Evolutionary conservation across 23 red algal genomes (phyloP).

Genomic region (Pyropia haitanensis): DNA sequence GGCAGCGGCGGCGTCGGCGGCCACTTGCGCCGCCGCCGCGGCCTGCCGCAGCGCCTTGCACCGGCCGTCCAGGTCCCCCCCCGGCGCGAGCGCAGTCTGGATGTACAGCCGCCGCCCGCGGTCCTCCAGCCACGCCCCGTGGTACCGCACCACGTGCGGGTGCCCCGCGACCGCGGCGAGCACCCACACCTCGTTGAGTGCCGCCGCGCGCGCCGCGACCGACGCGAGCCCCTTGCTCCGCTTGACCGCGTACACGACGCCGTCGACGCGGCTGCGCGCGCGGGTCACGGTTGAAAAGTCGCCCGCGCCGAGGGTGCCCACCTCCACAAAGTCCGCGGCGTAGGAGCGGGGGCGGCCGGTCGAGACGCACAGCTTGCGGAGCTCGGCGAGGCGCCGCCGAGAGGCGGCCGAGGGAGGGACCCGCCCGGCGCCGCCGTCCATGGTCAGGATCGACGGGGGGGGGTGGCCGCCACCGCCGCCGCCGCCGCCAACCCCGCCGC

Average conservation of each 20-base stretch:
- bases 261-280: constrained; percentile 69
- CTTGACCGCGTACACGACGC: constrained; percentile 89
- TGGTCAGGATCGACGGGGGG: constrained; percentile 1
- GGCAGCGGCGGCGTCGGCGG: too few species aligned
- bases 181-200: constrained; percentile 79
- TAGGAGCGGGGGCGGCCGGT: constrained; percentile 22
- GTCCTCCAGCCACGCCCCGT: constrained; percentile 83
- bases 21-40: neutral
- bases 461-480: too few species aligned
- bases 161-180: constrained; percentile 59
- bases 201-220: constrained; percentile 28
- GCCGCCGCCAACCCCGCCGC: too few species aligned
- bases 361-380: constrained; percentile 32
- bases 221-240: constrained; percentile 34
- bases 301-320: constrained; percentile 51
- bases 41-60: constrained; percentile 15
- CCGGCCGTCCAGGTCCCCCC: constrained; percentile 36
- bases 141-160: constrained; percentile 78
- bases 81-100: constrained; percentile 66
- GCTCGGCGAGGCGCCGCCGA: constrained; percentile 1
- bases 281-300: constrained; percentile 67
- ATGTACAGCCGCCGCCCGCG: constrained; percentile 49
- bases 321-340: constrained; percentile 62
- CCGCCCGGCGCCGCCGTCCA: neutral
- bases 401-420: neutral